These are phyloP conservation scores for Chimonanthus praecox DNA, from an alignment of 164 flowering plant species.

Conservation along the genomic window DNA sequence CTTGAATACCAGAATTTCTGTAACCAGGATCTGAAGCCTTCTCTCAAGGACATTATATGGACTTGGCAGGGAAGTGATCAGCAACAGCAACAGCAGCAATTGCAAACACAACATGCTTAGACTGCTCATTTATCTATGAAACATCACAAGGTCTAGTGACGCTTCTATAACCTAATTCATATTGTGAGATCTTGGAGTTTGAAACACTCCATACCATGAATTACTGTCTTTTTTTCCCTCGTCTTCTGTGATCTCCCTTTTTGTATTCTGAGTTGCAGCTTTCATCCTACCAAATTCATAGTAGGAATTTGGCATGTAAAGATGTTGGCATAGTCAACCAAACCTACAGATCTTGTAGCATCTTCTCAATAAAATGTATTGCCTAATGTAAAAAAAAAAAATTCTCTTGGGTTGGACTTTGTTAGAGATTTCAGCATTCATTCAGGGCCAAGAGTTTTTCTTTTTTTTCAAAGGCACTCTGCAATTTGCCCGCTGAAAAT, in stretches of 20 bases:
- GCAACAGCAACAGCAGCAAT: constrained; percentile 4
- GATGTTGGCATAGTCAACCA: background rate
- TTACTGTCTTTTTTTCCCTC: background rate
- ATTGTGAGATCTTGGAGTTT: background rate
- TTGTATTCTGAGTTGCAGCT: background rate
- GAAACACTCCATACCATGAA: background rate
- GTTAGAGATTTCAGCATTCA: no score
- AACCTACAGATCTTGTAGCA: no score
- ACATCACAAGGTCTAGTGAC: background rate
- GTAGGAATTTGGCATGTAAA: constrained; percentile 2
- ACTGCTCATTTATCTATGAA: background rate
- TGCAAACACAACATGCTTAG: background rate
- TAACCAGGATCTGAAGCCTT: constrained; percentile 36
- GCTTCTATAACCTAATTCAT: background rate
- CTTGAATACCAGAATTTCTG: constrained; percentile 41
- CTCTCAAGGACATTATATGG: constrained; percentile 41
- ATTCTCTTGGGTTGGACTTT: no score
- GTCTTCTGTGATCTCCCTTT: background rate
- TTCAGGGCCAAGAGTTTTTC: no score
- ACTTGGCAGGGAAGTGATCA: constrained; percentile 29
- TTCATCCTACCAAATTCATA: constrained; percentile 5
- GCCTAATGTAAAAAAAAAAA: no score
- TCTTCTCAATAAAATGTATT: no score
- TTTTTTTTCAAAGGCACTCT: no score
- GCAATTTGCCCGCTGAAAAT: no score